Evolutionary conservation across 2,329 filamentous ascomycete genomes (phyloP), one percentile per base, ranked within the genome.

Genomic region (Diaporthe capsici): DNA sequence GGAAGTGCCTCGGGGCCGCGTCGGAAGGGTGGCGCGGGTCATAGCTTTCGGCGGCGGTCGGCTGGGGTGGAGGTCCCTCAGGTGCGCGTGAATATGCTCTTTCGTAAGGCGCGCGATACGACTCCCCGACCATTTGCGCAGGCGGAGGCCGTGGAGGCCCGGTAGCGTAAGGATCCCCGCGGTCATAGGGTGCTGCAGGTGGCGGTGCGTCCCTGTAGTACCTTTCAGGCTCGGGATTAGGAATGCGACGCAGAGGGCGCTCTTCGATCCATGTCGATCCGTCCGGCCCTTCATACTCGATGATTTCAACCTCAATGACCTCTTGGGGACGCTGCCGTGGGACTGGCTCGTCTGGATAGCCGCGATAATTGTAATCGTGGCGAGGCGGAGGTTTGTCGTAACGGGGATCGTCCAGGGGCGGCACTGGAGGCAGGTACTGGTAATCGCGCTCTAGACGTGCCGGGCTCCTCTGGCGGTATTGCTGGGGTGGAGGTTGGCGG

Each of bases 261-360:
- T 85, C 76, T 25, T 75, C 83, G 72, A 88, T 83, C 76, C 86
- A 85, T 76, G 89, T 89, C 67, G 87, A 84, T 15, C 87, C 87
- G 28, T 84, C 81, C 2, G 84, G 82, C 78, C 87, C 86, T 17
- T 84, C 82, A 10, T 88, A 84, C 53, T 86, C 84, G 47, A 90
- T 83, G 15, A 88, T 81, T 78, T 90, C 88, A 75, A 86, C 86
- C 6, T 83, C 78, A 63, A 85, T 84, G 76, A 82, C 81, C 71
- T 82, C 78, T 60, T 80, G 49, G 51, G 72, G 31, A 82, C 81
- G 60, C 84, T 82, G 42, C 79, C 80, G 73, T 83, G 84, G 25
- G 80, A 79, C 9, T 80, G 81, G 58, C 28, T 61, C 76, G 4
- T 76, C 61, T 0, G 58, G 51, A 47, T 72, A 72, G 47, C 63